Base-by-base conservation (phyloP, 2,329 filamentous ascomycete genomes). In the Alternaria gaisen region DNA sequence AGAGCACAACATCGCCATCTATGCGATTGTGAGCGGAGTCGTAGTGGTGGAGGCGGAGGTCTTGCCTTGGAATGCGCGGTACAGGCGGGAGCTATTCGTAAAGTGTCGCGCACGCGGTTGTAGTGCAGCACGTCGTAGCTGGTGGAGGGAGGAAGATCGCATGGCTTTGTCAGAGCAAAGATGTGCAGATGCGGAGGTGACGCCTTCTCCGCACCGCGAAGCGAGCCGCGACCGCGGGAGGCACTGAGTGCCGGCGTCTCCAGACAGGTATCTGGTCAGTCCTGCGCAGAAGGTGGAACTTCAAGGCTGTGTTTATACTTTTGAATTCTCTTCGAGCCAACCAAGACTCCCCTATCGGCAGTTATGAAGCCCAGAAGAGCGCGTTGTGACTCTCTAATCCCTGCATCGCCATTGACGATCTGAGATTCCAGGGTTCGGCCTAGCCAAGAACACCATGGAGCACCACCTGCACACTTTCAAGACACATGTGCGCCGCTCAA, bases 1-100 rank as follows among this genome's bases (percentile, higher is more conserved):
- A 73, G 20, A 84, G 70, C 32, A 82, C 81, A 24, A 77, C 60
- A 53, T 81, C 79, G 60, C 74, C 75, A 53, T 79, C 79, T 78
- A 61, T 43, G 54, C 38, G 58, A 52, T 20, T 55, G 62, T 69
- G 58, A 71, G 68, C 61, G 36, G 50, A n/a, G 42, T 32, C 40
- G 28, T 40, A 40, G 32, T 6, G 32, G 54, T 18, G 34, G 41
- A 28, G 18, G 36, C 48, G 51, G 53, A 50, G 10, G 30, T 50
- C 69, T 71, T 72, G 65, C 75, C 74, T 73, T 73, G 58, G 58
- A 76, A 78, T 12, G 66, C 66, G 53, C 70, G 70, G 47, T 56
- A 54, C 26, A 67, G 58, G 48, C 56, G 46, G 10, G 66, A 40
- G 50, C 64, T 67, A 30, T 62, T 70, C 11, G 70, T 58, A 24